Conservation (phyloP, 768 basidiomycete genomes). For the Scleroderma citrinum region DNA sequence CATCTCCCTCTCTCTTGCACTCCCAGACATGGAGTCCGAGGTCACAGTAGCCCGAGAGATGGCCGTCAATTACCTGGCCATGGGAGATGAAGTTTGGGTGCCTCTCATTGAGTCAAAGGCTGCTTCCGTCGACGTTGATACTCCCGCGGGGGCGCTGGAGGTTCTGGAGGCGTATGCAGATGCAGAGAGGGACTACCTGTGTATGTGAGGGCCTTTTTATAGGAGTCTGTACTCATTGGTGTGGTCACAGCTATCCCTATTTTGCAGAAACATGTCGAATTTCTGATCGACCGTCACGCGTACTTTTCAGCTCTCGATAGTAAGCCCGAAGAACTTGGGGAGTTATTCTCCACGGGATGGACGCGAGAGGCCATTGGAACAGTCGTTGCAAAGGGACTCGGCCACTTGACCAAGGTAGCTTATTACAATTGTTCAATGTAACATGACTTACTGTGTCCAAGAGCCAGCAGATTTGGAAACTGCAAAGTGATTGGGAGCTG, state of each 20-base stretch:
- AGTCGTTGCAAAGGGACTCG: conserved; percentile 50
- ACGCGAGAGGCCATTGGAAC: conserved; percentile 49
- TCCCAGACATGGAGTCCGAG: conserved; percentile 56
- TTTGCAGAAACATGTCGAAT: conserved; percentile 61
- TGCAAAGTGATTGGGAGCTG: conserved; percentile 69
- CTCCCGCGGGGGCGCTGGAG: conserved; percentile 44
- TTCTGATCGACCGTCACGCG: conserved; percentile 40
- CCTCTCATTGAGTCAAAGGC: conserved; percentile 55
- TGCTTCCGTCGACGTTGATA: conserved; percentile 44
- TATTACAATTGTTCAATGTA: conserved; percentile 1
- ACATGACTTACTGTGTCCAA: conserved; percentile 30
- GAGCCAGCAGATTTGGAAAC: conserved; percentile 70
- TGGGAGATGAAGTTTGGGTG: conserved; percentile 70
- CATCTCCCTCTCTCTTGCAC: conserved; percentile 51
- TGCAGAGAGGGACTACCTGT: conserved; percentile 75
- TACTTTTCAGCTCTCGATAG: conserved; percentile 30
- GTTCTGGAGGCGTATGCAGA: conserved; percentile 55
- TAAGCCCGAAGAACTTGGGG: conserved; percentile 47
- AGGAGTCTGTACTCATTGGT: conserved; percentile 13
- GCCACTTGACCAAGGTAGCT: conserved; percentile 60
- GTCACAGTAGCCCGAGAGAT: conserved; percentile 58
- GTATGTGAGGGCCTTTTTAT: conserved; percentile 40
- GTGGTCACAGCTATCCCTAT: conserved; percentile 63
- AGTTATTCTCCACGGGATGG: conserved; percentile 57
- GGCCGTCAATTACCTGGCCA: conserved; percentile 56